Percentiles rank a stretch among this genome's conserved stretches.
These are phyloP conservation scores for Laburnicola sp. DNA, from an alignment of 2,329 filamentous ascomycete species.

Conservation along the genomic window DNA sequence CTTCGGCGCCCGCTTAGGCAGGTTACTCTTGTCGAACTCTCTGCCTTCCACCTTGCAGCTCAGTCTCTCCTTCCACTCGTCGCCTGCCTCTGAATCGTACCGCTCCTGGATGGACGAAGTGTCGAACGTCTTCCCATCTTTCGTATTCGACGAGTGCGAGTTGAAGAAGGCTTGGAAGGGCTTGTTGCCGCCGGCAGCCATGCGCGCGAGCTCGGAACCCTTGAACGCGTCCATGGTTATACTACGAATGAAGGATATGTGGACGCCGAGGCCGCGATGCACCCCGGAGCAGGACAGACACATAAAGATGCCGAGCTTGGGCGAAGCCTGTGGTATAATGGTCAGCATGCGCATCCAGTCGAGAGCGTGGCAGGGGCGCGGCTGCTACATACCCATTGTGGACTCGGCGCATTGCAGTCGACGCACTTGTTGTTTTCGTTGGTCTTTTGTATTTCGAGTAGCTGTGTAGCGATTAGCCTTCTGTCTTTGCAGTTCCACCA, in stretches of 20 bases:
- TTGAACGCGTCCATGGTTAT: slow-evolving; percentile 99
- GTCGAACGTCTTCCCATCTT: slow-evolving; percentile 66
- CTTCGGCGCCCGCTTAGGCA: slow-evolving; percentile 56
- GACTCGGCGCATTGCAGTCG: slow-evolving; percentile 92
- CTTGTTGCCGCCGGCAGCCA: slow-evolving; percentile 89
- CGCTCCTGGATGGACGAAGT: slow-evolving; percentile 87
- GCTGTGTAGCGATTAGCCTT: slow-evolving; percentile 55
- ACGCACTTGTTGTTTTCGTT: slow-evolving; percentile 88
- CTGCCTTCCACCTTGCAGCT: slow-evolving; percentile 83
- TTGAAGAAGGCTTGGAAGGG: slow-evolving; percentile 89
- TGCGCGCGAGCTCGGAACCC: slow-evolving; percentile 84
- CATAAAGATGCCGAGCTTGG: slow-evolving; percentile 98
- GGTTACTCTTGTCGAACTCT: slow-evolving; percentile 74
- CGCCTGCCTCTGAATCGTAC: slow-evolving; percentile 85
- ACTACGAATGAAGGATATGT: slow-evolving; percentile 96
- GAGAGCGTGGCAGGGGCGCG: slow-evolving; percentile 7
- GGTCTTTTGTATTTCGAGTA: slow-evolving; percentile 87
- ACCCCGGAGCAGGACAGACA: slow-evolving; percentile 94
- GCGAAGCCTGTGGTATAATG: slow-evolving; percentile 62
- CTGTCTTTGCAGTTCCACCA: background rate
- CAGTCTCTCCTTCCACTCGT: slow-evolving; percentile 92
- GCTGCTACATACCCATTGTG: slow-evolving; percentile 79
- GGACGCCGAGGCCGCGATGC: slow-evolving; percentile 91
- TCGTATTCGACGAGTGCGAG: slow-evolving; percentile 49
- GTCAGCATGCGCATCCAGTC: slow-evolving; percentile 20